phyloP scores from a whole-genome alignment of 1,284 basidiomycete species.

The Sanguinoderma infundibulare region DNA sequence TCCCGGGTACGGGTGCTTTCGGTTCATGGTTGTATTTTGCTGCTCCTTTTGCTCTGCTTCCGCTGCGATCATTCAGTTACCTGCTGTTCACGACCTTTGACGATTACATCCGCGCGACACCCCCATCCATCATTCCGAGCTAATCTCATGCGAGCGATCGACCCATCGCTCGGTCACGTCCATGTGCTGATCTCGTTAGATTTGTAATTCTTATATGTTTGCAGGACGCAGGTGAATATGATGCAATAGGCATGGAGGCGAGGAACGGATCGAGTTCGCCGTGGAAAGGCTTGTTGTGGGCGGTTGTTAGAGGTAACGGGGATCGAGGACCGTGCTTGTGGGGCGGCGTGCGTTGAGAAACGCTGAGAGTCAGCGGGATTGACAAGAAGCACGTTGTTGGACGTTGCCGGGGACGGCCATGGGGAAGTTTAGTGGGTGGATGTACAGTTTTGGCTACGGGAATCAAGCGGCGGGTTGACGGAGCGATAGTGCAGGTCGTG shows the following conservation, averaged over 20 bases:
- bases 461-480: not conserved
- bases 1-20: not conserved
- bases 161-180: not conserved
- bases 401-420: not conserved
- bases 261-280: not conserved
- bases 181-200: constrained; percentile 12
- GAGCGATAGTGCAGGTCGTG: too few species aligned
- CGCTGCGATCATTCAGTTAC: constrained; percentile 5
- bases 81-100: constrained; percentile 3
- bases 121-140: constrained; percentile 9
- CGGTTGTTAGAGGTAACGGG: not conserved
- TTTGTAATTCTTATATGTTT: constrained; percentile 7
- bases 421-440: not conserved
- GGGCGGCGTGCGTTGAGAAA: not conserved
- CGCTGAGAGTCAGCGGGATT: not conserved
- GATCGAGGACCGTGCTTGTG: not conserved
- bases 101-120: constrained; percentile 22
- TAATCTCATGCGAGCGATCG: not conserved
- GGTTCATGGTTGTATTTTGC: constrained; percentile 1
- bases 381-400: not conserved
- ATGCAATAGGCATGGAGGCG: constrained; percentile 3
- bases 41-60: constrained; percentile 5
- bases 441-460: too few species aligned
- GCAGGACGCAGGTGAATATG: constrained; percentile 10
- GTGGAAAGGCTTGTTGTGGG: not conserved